Evolutionary conservation across 805 yeast genomes (phyloP).

Genomic region (Limtongia smithiae): DNA sequence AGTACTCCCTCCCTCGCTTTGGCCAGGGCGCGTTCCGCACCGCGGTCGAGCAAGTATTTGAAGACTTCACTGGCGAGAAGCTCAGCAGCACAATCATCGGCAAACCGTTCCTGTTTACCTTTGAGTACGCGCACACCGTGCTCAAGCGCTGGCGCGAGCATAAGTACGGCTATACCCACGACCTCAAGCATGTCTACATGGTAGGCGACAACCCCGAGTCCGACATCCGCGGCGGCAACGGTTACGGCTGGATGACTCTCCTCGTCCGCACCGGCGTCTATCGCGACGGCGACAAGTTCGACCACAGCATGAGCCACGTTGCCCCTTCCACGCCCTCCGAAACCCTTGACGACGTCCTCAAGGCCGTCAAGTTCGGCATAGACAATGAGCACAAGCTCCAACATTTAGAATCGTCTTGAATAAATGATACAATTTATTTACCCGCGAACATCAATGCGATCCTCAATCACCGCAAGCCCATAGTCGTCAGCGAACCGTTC

Average conservation of each 20-base stretch:
- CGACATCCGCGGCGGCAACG: slow-evolving; percentile 86
- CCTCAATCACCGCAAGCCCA: too few relatives aligned
- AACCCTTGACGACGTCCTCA: slow-evolving; percentile 49
- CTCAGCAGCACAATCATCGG: slow-evolving; percentile 65
- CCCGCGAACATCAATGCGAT: too few relatives aligned
- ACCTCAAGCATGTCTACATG: slow-evolving; percentile 69
- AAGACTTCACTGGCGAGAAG: slow-evolving; percentile 48
- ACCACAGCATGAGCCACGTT: too few relatives aligned
- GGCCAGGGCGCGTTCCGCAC: slow-evolving; percentile 88
- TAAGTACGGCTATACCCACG: slow-evolving; percentile 10
- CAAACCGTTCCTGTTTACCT: slow-evolving; percentile 74
- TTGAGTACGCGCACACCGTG: slow-evolving; percentile 76
- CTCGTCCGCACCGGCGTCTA: slow-evolving; percentile 88
- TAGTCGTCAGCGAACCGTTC: too few relatives aligned
- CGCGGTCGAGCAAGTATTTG: slow-evolving; percentile 57
- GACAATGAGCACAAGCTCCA: slow-evolving; percentile 14
- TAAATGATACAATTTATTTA: not conserved
- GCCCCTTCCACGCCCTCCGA: slow-evolving; percentile 45
- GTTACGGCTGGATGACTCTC: slow-evolving; percentile 83
- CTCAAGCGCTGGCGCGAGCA: slow-evolving; percentile 46
- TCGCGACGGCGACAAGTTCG: slow-evolving; percentile 45
- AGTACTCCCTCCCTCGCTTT: slow-evolving; percentile 69
- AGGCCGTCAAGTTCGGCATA: slow-evolving; percentile 45
- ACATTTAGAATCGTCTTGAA: not conserved
- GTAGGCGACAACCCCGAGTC: slow-evolving; percentile 95